Evolutionary conservation across 345 rosid species (phyloP).

Genomic region (Psidium friedrichsthalianum): DNA sequence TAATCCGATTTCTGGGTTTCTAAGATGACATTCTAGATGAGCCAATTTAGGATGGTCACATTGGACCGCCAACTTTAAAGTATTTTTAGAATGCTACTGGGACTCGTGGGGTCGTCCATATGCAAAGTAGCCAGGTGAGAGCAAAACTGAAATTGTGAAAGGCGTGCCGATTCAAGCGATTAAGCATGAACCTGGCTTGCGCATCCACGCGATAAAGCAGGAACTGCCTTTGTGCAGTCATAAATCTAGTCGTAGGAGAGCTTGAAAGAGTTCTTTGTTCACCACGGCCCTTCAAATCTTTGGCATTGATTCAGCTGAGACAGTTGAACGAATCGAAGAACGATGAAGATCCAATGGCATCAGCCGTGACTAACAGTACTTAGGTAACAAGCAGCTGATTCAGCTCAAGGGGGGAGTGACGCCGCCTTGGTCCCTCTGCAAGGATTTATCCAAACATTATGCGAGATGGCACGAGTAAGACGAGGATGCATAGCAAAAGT

Average conservation of each 20-base stretch:
- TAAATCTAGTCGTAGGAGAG: background rate
- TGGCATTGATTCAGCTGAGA: background rate
- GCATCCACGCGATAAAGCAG: background rate
- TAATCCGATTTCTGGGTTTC: background rate
- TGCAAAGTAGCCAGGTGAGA: background rate
- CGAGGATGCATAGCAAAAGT: background rate
- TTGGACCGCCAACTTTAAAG: background rate
- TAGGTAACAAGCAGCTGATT: background rate
- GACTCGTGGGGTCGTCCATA: background rate
- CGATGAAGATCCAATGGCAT: background rate
- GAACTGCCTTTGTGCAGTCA: background rate
- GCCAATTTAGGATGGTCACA: background rate
- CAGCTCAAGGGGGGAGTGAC: background rate
- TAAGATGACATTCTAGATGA: background rate
- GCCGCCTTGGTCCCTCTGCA: background rate
- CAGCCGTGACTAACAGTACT: background rate
- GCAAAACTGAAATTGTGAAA: background rate
- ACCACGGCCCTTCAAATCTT: background rate
- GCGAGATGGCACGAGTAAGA: background rate
- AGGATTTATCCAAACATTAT: too few species aligned
- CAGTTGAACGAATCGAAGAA: background rate
- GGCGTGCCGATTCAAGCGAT: background rate
- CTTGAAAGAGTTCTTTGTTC: background rate
- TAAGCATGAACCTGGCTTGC: background rate
- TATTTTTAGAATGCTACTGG: background rate